Base-by-base conservation (phyloP, 148 eudicot species). In the Chenopodium album region DNA sequence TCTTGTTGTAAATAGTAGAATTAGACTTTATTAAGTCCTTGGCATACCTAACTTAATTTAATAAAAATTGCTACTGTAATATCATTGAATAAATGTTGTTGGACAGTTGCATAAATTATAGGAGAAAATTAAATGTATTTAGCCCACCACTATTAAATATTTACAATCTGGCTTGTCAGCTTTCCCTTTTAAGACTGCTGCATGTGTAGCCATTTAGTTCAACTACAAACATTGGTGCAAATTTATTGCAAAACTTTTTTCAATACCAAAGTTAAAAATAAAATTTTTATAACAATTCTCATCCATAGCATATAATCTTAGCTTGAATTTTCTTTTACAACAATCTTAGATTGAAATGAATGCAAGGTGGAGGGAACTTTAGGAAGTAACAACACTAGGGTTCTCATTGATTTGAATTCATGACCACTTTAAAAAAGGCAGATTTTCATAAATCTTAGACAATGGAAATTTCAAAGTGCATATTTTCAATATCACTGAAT, bases 161-260 rank as follows among this genome's bases (percentile, higher is more conserved):
- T 32, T n/a, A 4, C 14, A 7, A 69, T 37, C 13, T 71, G 69
- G 69, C 19, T 60, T 71, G 80, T 70, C 76, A 68, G 60, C 74
- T 78, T 50, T 22, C 63, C 23, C 10, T 56, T 37, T 67, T 67
- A 12, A 23, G 73, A 46, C 73, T 76, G 46, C 75, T 84, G 80
- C 77, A 84, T 80, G 84, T 80, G 81, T 76, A 71, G 67, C 47
- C 31, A 44, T 47, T 74, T 80, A 20, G 23, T 47, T 32, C 81
- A 64, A 76, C 26, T 69, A 71, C 62, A 56, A 56, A 17, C 62
- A 56, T 56, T 56, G 62, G 4, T 19, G 22, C 22, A 56, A 56
- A 17, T 17, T 56, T 14, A 14, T 56, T 56, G 62, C 22, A 14
- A 56, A 4, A 56, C 62, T 74, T 70, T 44, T 52, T 26, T 41